These are phyloP conservation scores for Monosporozyma solicola DNA, from an alignment of 805 yeast species.

Conservation along the genomic window DNA sequence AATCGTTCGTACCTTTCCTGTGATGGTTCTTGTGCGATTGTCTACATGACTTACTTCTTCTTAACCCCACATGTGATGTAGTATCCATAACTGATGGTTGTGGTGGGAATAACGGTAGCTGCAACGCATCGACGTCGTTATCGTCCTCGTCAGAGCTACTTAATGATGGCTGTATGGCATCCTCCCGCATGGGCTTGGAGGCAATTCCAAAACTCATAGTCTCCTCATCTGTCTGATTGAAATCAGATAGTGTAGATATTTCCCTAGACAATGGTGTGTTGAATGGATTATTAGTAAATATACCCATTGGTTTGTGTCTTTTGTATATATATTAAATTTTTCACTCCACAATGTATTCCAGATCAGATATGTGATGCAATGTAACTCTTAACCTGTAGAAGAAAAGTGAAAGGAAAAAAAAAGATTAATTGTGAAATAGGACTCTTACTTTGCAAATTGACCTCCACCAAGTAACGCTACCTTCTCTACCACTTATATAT, in stretches of 20 bases:
- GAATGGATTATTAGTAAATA: background rate
- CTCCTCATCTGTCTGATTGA: background rate
- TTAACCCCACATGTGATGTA: background rate
- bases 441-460: too few species aligned
- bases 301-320: background rate
- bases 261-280: background rate
- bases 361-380: too few species aligned
- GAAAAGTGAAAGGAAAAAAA: too few species aligned
- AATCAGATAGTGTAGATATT: background rate
- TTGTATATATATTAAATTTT: background rate
- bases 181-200: background rate
- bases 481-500: background rate
- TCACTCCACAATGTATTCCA: background rate
- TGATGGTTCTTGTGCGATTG: background rate
- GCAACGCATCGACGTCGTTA: background rate
- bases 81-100: background rate
- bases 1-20: background rate
- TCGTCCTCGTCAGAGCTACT: background rate
- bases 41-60: constrained; percentile 1
- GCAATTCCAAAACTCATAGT: background rate
- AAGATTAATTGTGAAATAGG: too few species aligned
- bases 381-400: too few species aligned
- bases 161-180: background rate
- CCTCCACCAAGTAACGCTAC: background rate
- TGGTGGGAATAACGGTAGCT: background rate